These are phyloP conservation scores for Fusarium subglutinans DNA, from an alignment of 2,329 filamentous ascomycete species.

Conservation along the genomic window DNA sequence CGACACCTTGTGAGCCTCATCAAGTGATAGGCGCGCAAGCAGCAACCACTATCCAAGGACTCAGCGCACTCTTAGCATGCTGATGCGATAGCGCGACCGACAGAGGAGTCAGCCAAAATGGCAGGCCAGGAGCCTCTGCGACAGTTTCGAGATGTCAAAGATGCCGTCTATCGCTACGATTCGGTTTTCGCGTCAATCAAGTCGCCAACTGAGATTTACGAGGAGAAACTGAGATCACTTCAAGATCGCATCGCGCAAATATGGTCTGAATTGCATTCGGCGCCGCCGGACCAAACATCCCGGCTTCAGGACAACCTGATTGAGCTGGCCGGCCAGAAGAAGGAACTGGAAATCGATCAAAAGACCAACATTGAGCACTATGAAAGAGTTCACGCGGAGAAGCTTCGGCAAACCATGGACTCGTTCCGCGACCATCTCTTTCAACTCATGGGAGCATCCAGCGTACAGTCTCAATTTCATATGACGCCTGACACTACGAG, in stretches of 20 bases:
- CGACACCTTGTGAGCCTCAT: neutral
- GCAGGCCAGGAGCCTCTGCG: neutral
- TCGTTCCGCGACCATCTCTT: neutral
- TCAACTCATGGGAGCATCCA: neutral
- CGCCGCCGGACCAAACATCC: neutral
- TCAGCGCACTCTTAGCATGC: neutral
- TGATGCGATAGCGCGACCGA: neutral
- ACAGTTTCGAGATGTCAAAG: conserved; percentile 5
- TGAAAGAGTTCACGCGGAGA: neutral
- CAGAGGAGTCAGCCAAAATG: conserved; percentile 5
- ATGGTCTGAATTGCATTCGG: neutral
- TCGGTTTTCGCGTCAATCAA: neutral
- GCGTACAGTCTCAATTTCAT: neutral
- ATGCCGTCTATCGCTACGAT: conserved; percentile 2
- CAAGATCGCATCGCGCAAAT: neutral
- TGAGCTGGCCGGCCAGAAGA: conserved; percentile 1
- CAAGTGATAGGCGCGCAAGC: neutral
- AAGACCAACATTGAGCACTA: neutral
- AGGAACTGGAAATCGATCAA: conserved; percentile 9
- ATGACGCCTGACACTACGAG: neutral
- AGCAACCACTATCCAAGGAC: neutral
- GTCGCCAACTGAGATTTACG: neutral
- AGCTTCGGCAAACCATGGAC: neutral
- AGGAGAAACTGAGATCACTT: neutral
- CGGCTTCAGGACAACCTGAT: neutral